Conservation (phyloP, 352 stramenopile genomes). For the Aphanomyces stellatus region DNA sequence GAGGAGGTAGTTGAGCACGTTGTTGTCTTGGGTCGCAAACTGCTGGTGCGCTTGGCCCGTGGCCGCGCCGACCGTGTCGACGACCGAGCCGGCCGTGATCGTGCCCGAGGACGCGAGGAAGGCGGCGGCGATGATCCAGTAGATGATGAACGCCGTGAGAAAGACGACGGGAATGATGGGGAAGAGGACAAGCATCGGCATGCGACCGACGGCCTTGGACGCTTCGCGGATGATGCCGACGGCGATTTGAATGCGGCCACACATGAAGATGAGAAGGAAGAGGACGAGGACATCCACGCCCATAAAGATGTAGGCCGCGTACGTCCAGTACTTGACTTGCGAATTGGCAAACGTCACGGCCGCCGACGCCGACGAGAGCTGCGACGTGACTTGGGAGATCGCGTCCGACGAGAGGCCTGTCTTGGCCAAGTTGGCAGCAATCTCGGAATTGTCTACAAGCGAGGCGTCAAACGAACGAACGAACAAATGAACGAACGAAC, state of each 20-base stretch:
- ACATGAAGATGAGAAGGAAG: slow-evolving; percentile 70
- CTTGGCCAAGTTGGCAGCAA: slow-evolving; percentile 26
- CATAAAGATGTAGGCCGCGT: slow-evolving; percentile 69
- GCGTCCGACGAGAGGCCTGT: slow-evolving; percentile 40
- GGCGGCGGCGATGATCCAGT: slow-evolving; percentile 66
- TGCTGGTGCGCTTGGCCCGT: slow-evolving; percentile 24
- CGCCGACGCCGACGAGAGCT: slow-evolving; percentile 47
- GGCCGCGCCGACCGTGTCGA: slow-evolving; percentile 19
- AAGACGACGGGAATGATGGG: slow-evolving; percentile 65
- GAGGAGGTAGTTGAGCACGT: slow-evolving; percentile 67
- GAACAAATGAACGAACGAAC: neutral
- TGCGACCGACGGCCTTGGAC: slow-evolving; percentile 63
- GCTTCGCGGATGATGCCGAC: slow-evolving; percentile 83
- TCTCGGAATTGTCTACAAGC: slow-evolving; percentile 7
- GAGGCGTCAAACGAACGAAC: neutral
- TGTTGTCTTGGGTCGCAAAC: slow-evolving; percentile 41
- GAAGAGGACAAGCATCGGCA: slow-evolving; percentile 71
- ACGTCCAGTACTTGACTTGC: slow-evolving; percentile 58
- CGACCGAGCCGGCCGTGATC: slow-evolving; percentile 41
- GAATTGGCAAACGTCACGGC: slow-evolving; percentile 28
- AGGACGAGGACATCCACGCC: slow-evolving; percentile 50
- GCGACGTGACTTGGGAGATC: slow-evolving; percentile 34
- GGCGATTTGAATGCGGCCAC: slow-evolving; percentile 70
- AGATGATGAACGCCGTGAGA: slow-evolving; percentile 49
- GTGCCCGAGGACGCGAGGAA: slow-evolving; percentile 68